Evolutionary conservation across 306 rosid species (phyloP), one percentile per base, ranked within the genome.

Genomic region (Delonix regia): DNA sequence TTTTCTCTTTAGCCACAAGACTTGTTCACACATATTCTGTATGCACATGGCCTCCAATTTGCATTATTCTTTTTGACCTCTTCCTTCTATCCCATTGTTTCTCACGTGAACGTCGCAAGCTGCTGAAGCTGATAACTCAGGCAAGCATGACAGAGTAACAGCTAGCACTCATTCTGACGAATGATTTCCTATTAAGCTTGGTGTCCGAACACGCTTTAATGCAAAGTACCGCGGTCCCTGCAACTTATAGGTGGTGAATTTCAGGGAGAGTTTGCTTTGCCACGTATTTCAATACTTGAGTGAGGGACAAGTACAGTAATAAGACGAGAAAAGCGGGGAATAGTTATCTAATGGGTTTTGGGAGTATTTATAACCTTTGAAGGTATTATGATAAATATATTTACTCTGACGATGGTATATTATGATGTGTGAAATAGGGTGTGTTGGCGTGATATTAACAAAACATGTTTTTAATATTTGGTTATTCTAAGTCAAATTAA

Each of bases 91-190:
- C 44, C 76, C 67, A 15, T n/a, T 73, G 62, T 73, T 47, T 36
- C 84, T 75, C 84, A 75, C 72, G 73, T 75, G 84, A 80, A 22
- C 45, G 49, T 56, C 42, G 24, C 64, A n/a, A 62, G 49, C 44
- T 47, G 74, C 59, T 80, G 14, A 13, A 80, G 60, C 79, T 30
- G 74, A 69, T 24, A 51, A 39, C 24, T 68, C 60, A 55, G 15
- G 13, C 81, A 42, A 61, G 62, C 28, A 33, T 69, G 71, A 47
- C 61, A 80, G 42, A 65, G 30, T 42, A 78, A 80, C 42, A 60
- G 2, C 8, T 11, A 10, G 63, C 55, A 48, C 49, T 47, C 44
- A 74, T 48, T 24, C 65, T 22, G 61, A 21, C 10, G 30, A 22
- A 55, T 53, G 60, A 53, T 53, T 55, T 13, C 30, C 15, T 10